Conservation (phyloP, 2,329 filamentous ascomycete species). For the Diaporthe batatas region DNA sequence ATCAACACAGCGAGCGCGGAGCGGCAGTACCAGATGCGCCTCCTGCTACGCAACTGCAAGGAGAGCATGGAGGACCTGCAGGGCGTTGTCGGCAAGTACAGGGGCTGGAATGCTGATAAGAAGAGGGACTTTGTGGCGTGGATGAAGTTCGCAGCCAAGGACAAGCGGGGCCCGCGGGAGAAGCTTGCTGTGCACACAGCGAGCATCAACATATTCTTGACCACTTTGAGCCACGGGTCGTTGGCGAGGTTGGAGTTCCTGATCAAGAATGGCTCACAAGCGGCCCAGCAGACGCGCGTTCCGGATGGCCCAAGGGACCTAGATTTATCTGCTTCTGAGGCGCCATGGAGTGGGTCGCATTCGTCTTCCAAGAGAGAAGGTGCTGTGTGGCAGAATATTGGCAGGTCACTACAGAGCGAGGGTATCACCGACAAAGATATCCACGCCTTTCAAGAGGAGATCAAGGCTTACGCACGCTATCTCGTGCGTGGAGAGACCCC, state of each 20-base stretch:
- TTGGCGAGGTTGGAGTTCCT: slow-evolving; percentile 19
- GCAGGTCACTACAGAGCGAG: not conserved
- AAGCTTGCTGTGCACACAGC: slow-evolving; percentile 13
- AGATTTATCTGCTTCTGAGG: not conserved
- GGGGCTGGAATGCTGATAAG: slow-evolving; percentile 14
- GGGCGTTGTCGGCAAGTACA: slow-evolving; percentile 2
- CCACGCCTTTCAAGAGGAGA: slow-evolving; percentile 10
- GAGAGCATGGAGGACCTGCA: slow-evolving; percentile 27
- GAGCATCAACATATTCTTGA: slow-evolving; percentile 28
- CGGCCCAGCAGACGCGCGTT: not conserved
- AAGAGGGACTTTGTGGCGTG: slow-evolving; percentile 29
- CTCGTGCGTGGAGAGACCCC: slow-evolving; percentile 4
- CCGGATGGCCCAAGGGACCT: not conserved
- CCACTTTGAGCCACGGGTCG: slow-evolving; percentile 17
- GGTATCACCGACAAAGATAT: not conserved
- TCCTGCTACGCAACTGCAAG: slow-evolving; percentile 16
- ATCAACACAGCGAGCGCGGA: slow-evolving; percentile 19
- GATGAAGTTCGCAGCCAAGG: slow-evolving; percentile 27
- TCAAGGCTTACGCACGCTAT: slow-evolving; percentile 28
- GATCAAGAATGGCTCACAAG: slow-evolving; percentile 18
- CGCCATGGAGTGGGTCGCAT: not conserved
- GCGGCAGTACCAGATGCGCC: slow-evolving; percentile 22
- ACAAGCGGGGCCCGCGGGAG: slow-evolving; percentile 24
- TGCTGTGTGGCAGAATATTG: not conserved
- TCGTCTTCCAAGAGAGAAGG: not conserved